Percentiles rank a stretch among this genome's conserved stretches.
phyloP scores from a whole-genome alignment of 2,329 filamentous ascomycete species.

The Taxawa tesnikishii region DNA sequence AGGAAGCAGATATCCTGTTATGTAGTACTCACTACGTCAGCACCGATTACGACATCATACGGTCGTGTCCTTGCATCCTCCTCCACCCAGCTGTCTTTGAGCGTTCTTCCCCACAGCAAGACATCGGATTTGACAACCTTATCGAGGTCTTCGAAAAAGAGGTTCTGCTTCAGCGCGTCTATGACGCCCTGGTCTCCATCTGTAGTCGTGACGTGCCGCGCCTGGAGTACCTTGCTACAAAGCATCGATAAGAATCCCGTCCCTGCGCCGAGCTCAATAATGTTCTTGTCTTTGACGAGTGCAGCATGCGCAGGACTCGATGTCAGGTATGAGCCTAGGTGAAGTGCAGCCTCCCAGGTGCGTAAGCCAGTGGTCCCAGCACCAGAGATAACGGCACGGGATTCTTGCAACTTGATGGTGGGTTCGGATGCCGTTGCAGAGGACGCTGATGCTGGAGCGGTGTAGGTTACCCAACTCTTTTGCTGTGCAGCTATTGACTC shows the following conservation, averaged over 20 bases:
- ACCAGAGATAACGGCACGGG: slow-evolving; percentile 55
- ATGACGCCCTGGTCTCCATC: slow-evolving; percentile 66
- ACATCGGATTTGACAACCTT: slow-evolving; percentile 36
- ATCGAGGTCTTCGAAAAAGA: slow-evolving; percentile 56
- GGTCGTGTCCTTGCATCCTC: slow-evolving; percentile 32
- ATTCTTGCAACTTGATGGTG: slow-evolving; percentile 53
- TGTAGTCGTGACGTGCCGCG: slow-evolving; percentile 51
- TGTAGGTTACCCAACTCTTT: slow-evolving; percentile 65
- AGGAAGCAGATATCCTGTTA: slow-evolving; percentile 1
- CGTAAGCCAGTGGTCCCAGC: slow-evolving; percentile 63
- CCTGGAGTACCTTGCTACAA: slow-evolving; percentile 54
- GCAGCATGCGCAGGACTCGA: slow-evolving; percentile 19
- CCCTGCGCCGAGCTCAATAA: slow-evolving; percentile 64
- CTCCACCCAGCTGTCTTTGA: slow-evolving; percentile 47
- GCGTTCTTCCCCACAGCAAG: slow-evolving; percentile 51
- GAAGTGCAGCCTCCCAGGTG: slow-evolving; percentile 71
- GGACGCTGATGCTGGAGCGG: slow-evolving; percentile 18
- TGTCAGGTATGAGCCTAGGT: slow-evolving; percentile 58
- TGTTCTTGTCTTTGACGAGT: slow-evolving; percentile 39
- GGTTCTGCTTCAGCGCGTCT: slow-evolving; percentile 52
- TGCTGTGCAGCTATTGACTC: slow-evolving; percentile 56
- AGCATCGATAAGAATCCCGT: slow-evolving; percentile 66
- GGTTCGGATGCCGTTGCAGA: slow-evolving; percentile 13
- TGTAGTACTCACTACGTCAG: slow-evolving; percentile 47
- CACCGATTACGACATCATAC: slow-evolving; percentile 56